phyloP scores from a whole-genome alignment of 441 rosid genomes.

The Gossypium trilobum region DNA sequence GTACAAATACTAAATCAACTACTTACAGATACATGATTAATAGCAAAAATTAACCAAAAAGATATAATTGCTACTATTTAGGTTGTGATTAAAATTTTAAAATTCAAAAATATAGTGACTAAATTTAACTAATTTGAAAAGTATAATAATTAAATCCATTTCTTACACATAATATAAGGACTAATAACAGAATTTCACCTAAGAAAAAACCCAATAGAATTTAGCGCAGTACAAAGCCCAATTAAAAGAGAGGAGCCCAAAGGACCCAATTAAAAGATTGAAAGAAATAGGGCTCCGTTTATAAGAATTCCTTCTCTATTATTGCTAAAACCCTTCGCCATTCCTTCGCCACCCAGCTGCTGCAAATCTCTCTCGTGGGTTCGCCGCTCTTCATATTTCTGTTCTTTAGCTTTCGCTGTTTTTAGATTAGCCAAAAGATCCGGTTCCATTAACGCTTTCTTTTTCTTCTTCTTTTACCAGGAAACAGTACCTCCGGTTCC shows the following conservation, averaged over 20 bases:
- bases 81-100: no score
- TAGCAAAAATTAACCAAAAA: no score
- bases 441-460: not conserved
- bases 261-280: not conserved
- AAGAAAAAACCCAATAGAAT: no score
- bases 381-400: not conserved
- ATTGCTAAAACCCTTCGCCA: not conserved
- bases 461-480: not conserved
- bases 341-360: no score
- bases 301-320: not conserved
- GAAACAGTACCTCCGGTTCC: not conserved
- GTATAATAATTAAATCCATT: no score
- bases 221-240: not conserved
- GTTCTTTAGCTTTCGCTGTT: not conserved
- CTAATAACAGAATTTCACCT: no score
- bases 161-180: no score
- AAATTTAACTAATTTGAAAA: no score
- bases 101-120: no score
- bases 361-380: not conserved
- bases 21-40: no score
- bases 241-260: not conserved
- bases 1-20: no score
- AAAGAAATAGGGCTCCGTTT: constrained; percentile 1
- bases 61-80: no score
- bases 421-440: not conserved